Evolutionary conservation across 2,329 filamentous ascomycete species (phyloP), one percentile per base, ranked within the genome.

Genomic region (Trichoderma hamatum): DNA sequence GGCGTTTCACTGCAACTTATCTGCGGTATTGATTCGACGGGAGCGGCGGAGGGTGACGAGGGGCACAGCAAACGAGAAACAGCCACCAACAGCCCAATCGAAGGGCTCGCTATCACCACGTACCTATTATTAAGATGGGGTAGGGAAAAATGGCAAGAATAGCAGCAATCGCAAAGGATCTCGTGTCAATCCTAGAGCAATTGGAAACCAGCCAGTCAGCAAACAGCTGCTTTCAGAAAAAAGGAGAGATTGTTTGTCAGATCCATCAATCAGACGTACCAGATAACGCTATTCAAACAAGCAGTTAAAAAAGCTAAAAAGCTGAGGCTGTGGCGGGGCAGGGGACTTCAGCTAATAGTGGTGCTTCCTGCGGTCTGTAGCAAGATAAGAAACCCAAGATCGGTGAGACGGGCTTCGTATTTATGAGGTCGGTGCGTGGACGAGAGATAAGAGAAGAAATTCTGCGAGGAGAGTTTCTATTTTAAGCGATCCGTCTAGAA

Each of bases 341-440:
- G 60, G 64, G 64, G 39, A 14, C 34, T 49, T 21, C 21, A 49
- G 46, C 46, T 24, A n/a, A 21, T 49, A 49, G 46, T 43, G 36
- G 36, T 49, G 46, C 46, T 49, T 49, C 46, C 46, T 49, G 46
- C 39, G 10, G 28, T 34, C 64, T 26, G 28, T 24, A 55, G 49
- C n/a, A 60, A 62, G 49, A 61, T 63, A 63, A 61, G 60, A 54
- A 59, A 46, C 34, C 36, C 52, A 43, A 67, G 55, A 58, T 46
- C 36, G 58, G 67, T 63, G 51, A 58, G 64, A 67, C 54, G 54
- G 58, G 54, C 65, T 68, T 68, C 64, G 66, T 63, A 65, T 56
- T 63, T 30, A 58, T 58, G 43, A 59, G 54, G 64, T 60, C 46
- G 64, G 54, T 49, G 64, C 54, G 64, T 54, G 46, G 56, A 56